These are phyloP conservation scores for Hyaloperonospora brassicae DNA, from an alignment of 352 stramenopile species.

Conservation along the genomic window DNA sequence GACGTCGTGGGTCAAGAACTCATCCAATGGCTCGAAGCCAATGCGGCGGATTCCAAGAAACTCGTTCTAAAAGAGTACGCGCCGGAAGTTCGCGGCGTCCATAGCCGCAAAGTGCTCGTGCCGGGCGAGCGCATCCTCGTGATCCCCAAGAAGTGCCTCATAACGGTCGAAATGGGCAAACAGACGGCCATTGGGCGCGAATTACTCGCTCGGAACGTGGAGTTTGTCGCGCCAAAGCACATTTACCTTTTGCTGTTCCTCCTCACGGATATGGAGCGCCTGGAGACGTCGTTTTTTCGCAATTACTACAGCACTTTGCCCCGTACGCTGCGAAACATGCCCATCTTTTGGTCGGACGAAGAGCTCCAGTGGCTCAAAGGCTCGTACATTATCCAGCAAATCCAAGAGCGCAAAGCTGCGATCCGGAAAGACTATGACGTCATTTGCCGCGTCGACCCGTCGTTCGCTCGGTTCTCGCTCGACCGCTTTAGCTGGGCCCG, in stretches of 20 bases:
- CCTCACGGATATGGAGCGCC: conserved; percentile 92
- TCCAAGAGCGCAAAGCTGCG: conserved; percentile 91
- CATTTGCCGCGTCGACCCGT: conserved; percentile 90
- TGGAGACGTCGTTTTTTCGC: conserved; percentile 77
- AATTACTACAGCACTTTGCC: conserved; percentile 98
- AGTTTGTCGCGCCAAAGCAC: conserved; percentile 98
- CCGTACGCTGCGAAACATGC: conserved; percentile 94
- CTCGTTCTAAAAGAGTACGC: conserved; percentile 83
- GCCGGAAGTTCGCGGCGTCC: conserved; percentile 88
- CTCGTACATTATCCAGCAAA: conserved; percentile 90
- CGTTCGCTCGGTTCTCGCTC: conserved; percentile 90
- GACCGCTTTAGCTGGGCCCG: conserved; percentile 97
- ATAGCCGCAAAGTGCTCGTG: conserved; percentile 82
- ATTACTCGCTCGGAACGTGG: conserved; percentile 88
- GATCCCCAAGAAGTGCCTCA: conserved; percentile 93
- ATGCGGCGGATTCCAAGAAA: conserved; percentile 71
- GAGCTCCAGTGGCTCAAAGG: conserved; percentile 89
- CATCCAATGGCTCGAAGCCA: conserved; percentile 65
- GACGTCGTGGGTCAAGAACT: conserved; percentile 58
- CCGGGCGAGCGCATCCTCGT: conserved; percentile 85
- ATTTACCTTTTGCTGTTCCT: conserved; percentile 99
- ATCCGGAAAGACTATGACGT: conserved; percentile 96
- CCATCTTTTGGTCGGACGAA: conserved; percentile 97
- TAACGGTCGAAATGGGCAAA: conserved; percentile 99
- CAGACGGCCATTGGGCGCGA: conserved; percentile 91